Conservation (phyloP, 805 yeast species). For the Saturnispora sekii region DNA sequence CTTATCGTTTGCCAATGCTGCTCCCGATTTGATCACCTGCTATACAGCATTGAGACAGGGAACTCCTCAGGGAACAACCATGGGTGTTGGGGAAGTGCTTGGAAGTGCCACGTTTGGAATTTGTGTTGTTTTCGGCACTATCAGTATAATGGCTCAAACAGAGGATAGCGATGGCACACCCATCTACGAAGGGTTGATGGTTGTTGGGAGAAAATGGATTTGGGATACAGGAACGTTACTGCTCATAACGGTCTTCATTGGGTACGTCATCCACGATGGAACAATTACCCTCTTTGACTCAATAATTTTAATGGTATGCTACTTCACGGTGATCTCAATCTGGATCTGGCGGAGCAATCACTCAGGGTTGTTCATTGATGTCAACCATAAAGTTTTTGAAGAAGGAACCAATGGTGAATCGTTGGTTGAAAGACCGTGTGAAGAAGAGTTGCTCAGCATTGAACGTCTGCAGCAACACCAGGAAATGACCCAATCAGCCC, state of each 20-base stretch:
- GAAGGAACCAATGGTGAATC: not conserved
- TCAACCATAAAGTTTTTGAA: not conserved
- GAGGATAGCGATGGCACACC: not conserved
- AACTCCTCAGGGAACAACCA: slow-evolving; percentile 32
- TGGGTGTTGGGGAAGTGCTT: slow-evolving; percentile 44
- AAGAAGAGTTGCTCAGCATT: not conserved
- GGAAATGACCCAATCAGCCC: not conserved
- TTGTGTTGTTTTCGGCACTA: slow-evolving; percentile 42
- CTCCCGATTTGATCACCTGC: slow-evolving; percentile 83
- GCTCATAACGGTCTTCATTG: not conserved
- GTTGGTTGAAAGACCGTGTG: not conserved
- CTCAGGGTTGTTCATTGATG: slow-evolving; percentile 3
- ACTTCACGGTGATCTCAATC: slow-evolving; percentile 20
- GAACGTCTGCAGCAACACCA: not conserved
- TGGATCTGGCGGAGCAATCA: slow-evolving; percentile 6
- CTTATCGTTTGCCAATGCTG: slow-evolving; percentile 84
- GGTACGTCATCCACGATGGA: slow-evolving; percentile 43
- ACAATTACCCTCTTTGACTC: slow-evolving; percentile 48
- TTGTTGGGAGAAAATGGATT: slow-evolving; percentile 1
- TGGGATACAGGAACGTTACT: not conserved
- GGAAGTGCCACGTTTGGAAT: slow-evolving; percentile 47
- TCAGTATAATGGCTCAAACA: slow-evolving; percentile 25
- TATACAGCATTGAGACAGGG: slow-evolving; percentile 68
- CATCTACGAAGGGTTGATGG: not conserved
- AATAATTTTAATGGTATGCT: slow-evolving; percentile 30